phyloP scores from a whole-genome alignment of 352 stramenopile species.

The Pythium plurisporium region DNA sequence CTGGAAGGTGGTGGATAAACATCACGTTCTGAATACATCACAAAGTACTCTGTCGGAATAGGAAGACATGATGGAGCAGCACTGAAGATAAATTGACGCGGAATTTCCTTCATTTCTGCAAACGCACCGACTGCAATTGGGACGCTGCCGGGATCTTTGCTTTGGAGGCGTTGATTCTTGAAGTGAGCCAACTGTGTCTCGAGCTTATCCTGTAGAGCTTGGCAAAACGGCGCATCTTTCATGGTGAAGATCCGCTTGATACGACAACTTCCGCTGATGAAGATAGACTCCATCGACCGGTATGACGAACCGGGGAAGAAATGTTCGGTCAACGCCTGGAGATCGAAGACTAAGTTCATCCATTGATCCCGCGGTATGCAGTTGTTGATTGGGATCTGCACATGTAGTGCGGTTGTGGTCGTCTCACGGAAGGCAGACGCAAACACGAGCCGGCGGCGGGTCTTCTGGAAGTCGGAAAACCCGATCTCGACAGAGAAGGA shows the following conservation, averaged over 20 bases:
- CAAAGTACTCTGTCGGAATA: slow-evolving; percentile 62
- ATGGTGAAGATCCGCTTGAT: slow-evolving; percentile 85
- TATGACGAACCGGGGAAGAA: slow-evolving; percentile 53
- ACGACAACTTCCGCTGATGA: slow-evolving; percentile 61
- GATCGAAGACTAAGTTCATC: slow-evolving; percentile 77
- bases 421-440: slow-evolving; percentile 77
- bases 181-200: background rate
- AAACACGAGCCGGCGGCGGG: slow-evolving; percentile 66
- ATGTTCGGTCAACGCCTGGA: slow-evolving; percentile 51
- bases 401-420: slow-evolving; percentile 45
- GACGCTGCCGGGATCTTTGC: slow-evolving; percentile 8
- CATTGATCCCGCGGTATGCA: slow-evolving; percentile 58
- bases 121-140: slow-evolving; percentile 15
- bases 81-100: slow-evolving; percentile 60
- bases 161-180: slow-evolving; percentile 12
- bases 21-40: background rate
- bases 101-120: slow-evolving; percentile 50
- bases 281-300: slow-evolving; percentile 76
- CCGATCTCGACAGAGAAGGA: slow-evolving; percentile 77
- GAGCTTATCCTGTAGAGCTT: background rate
- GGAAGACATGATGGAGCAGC: slow-evolving; percentile 22
- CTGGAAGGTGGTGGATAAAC: background rate
- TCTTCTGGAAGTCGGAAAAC: slow-evolving; percentile 72
- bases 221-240: slow-evolving; percentile 60
- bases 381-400: slow-evolving; percentile 56